Conservation (phyloP, 2,329 filamentous ascomycete genomes). For the Alternaria tenuissima region DNA sequence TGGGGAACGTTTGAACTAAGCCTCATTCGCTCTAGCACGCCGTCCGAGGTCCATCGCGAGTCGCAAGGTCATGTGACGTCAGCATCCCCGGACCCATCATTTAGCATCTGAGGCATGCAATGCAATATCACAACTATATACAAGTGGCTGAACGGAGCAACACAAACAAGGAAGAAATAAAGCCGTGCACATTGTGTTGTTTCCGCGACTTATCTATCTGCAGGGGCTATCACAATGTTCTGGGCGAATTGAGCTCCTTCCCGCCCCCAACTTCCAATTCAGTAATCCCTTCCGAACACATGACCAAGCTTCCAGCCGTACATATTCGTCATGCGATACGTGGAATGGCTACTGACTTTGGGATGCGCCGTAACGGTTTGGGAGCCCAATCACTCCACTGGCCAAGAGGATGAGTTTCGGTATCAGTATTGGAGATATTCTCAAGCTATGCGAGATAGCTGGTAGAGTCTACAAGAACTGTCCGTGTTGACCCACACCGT, state of each 20-base stretch:
- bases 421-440: conserved; percentile 35
- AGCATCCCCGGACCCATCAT: not conserved
- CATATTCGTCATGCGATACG: not conserved
- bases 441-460: conserved; percentile 38
- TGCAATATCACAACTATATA: not conserved
- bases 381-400: not conserved
- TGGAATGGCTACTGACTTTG: not conserved
- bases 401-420: conserved; percentile 36
- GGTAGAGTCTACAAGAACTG: conserved; percentile 38
- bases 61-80: not conserved
- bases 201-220: not conserved
- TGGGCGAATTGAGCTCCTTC: not conserved
- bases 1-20: not conserved
- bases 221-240: not conserved
- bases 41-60: not conserved
- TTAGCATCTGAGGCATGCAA: not conserved
- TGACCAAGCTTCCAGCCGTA: conserved; percentile 1
- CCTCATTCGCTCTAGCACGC: not conserved
- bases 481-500: conserved; percentile 3
- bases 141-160: not conserved
- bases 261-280: conserved; percentile 11
- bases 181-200: not conserved
- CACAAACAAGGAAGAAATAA: not conserved
- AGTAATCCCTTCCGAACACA: conserved; percentile 2
- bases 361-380: not conserved